Conservation (phyloP, 2,329 filamentous ascomycete species). For the Lasiodiplodia hormozganensis region DNA sequence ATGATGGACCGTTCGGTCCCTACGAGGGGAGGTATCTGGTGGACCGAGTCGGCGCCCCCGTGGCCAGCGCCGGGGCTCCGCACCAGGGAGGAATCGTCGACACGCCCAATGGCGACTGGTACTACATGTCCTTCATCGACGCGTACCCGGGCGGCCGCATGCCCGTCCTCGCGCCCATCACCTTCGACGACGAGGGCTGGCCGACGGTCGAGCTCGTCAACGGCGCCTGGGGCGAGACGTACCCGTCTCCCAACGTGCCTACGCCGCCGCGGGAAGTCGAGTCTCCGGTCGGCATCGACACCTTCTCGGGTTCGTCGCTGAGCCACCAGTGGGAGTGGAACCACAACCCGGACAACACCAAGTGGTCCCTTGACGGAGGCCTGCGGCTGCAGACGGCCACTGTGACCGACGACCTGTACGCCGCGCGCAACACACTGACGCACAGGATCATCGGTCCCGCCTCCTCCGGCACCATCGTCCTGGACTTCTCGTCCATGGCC, state of each 20-base stretch:
- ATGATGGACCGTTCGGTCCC: conserved; percentile 58
- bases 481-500: conserved; percentile 58
- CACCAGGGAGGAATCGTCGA: conserved; percentile 66
- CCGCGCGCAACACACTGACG: conserved; percentile 52
- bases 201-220: conserved; percentile 53
- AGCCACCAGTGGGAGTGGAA: conserved; percentile 66
- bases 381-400: conserved; percentile 58
- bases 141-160: conserved; percentile 64
- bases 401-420: conserved; percentile 59
- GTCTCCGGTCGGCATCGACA: conserved; percentile 51
- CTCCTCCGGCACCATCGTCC: conserved; percentile 56
- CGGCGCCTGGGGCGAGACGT: conserved; percentile 57
- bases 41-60: conserved; percentile 51
- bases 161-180: conserved; percentile 63
- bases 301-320: conserved; percentile 53
- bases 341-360: conserved; percentile 63
- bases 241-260: conserved; percentile 46
- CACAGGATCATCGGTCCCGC: conserved; percentile 50
- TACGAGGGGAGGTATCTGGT: conserved; percentile 57
- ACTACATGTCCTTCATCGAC: conserved; percentile 65
- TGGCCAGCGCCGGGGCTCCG: conserved; percentile 54
- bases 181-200: conserved; percentile 61
- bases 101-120: conserved; percentile 62
- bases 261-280: conserved; percentile 30
- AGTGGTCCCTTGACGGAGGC: conserved; percentile 50